Base-by-base conservation (phyloP, 2,329 filamentous ascomycete species). In the Aspergillus puulaauensis region DNA sequence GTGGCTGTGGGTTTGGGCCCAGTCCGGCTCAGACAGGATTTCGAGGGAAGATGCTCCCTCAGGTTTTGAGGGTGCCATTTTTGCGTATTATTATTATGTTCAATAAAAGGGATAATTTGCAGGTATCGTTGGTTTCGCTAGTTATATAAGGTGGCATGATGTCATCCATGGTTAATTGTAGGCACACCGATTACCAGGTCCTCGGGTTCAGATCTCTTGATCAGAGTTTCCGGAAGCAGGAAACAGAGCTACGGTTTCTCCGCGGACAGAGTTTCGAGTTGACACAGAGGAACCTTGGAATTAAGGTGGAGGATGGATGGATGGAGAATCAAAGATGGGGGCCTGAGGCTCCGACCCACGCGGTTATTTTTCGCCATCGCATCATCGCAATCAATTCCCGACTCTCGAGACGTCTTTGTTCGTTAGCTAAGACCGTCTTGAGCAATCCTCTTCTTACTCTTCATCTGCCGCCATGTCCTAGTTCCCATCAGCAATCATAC, bases 341-440 rank as follows among this genome's bases (percentile, higher is more conserved):
- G 48, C n/a, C 7, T 15, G 14, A 21, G 33, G 14, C 8, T 15
- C 11, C 17, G 37, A 37, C 37, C 48, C 48, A 51, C 48, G 45
- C n/a, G 45, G 31, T 48, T 48, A 19, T 48, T 15, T 48, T 48
- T 48, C 45, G 31, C 45, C 45, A 48, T 48, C 45, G 31, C 45
- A 48, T 48, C 45, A 12, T 48, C 27, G 6, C 45, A 9, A 15
- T 31, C 35, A 17, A 31, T 4, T 31, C 21, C 4, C 35, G 15
- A 33, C 31, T 37, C 27, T 15, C 19, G 14, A 45, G 21, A 31
- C 17, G n/a, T 37, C n/a, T 49, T 49, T 39, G 19, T 49, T 21
- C 46, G 14, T 24, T 46, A 24, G 12, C 44, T 46, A 12, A 19
- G 11, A 37, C 17, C 15, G 12, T 17, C 31, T 53, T 21, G 14